These are phyloP conservation scores for Aspergillus latus DNA, from an alignment of 2,329 filamentous ascomycete genomes.

Conservation along the genomic window DNA sequence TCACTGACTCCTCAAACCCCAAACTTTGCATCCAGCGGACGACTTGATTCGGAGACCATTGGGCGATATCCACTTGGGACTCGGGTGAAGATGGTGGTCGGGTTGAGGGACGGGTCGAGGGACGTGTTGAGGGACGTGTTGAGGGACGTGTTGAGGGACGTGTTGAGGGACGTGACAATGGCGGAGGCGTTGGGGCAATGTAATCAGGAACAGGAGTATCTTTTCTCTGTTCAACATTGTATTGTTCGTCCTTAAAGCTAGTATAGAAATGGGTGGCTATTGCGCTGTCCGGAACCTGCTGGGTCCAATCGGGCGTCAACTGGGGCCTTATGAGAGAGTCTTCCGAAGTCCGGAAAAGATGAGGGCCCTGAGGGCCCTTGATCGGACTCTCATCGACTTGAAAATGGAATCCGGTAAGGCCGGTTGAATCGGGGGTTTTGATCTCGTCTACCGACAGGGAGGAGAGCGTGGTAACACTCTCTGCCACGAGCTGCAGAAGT, in stretches of 20 bases:
- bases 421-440: slow-evolving; percentile 70
- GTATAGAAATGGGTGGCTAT: slow-evolving; percentile 14
- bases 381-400: slow-evolving; percentile 63
- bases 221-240: slow-evolving; percentile 7
- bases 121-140: too few relatives aligned
- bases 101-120: too few relatives aligned
- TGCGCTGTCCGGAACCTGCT: slow-evolving; percentile 17
- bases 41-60: slow-evolving; percentile 29
- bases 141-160: not conserved
- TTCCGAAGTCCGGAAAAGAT: slow-evolving; percentile 72
- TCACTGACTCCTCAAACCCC: slow-evolving; percentile 53
- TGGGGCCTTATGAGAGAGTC: slow-evolving; percentile 16
- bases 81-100: too few relatives aligned
- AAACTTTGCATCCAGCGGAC: slow-evolving; percentile 8
- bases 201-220: slow-evolving; percentile 25
- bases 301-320: slow-evolving; percentile 22
- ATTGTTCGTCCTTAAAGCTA: slow-evolving; percentile 14
- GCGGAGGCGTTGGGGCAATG: slow-evolving; percentile 2
- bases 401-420: slow-evolving; percentile 62
- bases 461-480: slow-evolving; percentile 81
- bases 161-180: not conserved
- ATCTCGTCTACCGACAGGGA: slow-evolving; percentile 71
- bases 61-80: not conserved
- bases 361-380: slow-evolving; percentile 78
- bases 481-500: slow-evolving; percentile 61